Conservation (phyloP, 345 rosid species). For the Boechera retrofracta region DNA sequence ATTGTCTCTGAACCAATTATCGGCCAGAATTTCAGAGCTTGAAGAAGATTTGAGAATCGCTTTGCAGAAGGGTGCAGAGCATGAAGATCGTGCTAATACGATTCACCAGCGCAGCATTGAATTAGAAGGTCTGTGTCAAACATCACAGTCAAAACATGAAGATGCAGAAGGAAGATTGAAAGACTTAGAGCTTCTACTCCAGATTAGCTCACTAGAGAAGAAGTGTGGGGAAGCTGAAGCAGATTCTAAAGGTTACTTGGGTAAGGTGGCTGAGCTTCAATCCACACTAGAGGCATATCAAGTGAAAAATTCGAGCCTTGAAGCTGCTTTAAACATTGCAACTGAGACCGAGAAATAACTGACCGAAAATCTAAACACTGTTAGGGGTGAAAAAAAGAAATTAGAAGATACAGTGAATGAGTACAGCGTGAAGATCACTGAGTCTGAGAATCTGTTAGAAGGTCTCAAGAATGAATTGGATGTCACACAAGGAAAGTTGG, state of each 20-base stretch:
- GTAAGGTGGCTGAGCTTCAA: conserved; percentile 65
- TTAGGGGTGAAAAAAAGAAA: conserved; percentile 67
- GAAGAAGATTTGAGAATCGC: conserved; percentile 64
- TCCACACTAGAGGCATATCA: conserved; percentile 78
- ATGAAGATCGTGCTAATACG: conserved; percentile 67
- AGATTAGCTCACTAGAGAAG: conserved; percentile 66
- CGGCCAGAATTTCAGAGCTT: conserved; percentile 57
- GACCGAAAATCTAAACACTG: conserved; percentile 58
- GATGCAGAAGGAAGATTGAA: conserved; percentile 69
- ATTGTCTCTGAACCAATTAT: conserved; percentile 57
- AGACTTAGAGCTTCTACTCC: conserved; percentile 88
- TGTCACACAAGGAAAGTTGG: conserved; percentile 66
- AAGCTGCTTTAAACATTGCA: conserved; percentile 66
- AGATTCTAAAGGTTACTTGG: conserved; percentile 56
- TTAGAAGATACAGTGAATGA: conserved; percentile 61
- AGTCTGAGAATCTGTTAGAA: conserved; percentile 70
- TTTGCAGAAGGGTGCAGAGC: conserved; percentile 62
- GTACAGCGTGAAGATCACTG: conserved; percentile 62
- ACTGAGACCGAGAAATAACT: conserved; percentile 67
- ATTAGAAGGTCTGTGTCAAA: conserved; percentile 67
- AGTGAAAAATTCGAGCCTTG: conserved; percentile 72
- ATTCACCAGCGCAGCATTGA: conserved; percentile 72
- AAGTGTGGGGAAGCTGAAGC: conserved; percentile 70
- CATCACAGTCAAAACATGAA: conserved; percentile 71
- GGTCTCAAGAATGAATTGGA: conserved; percentile 71